Conservation (phyloP, 2,329 filamentous ascomycete genomes). For the Xylaria sp. region DNA sequence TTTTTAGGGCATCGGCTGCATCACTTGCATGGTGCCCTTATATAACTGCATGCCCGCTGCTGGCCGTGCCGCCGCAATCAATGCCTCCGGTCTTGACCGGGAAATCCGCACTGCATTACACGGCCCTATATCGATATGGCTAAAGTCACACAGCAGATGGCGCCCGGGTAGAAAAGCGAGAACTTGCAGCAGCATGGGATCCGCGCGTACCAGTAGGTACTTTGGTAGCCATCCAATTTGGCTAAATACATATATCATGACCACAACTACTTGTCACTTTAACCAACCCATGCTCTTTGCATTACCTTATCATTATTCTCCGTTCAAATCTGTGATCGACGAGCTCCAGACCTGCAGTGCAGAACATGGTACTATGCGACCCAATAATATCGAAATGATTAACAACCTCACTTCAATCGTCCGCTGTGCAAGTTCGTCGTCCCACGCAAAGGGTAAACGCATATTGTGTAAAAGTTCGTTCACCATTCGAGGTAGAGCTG, state of each 20-base stretch:
- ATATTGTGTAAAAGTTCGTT: slow-evolving; percentile 10
- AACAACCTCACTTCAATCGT: slow-evolving; percentile 27
- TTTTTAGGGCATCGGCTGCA: slow-evolving; percentile 29
- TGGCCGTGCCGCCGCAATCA: slow-evolving; percentile 31
- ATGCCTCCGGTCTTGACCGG: slow-evolving; percentile 33
- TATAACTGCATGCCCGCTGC: slow-evolving; percentile 28
- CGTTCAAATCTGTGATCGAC: slow-evolving; percentile 12
- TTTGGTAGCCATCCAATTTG: slow-evolving; percentile 33
- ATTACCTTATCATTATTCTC: slow-evolving; percentile 22
- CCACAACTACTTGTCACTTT: slow-evolving; percentile 24
- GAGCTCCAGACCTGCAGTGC: slow-evolving; percentile 12
- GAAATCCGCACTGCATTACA: slow-evolving; percentile 22
- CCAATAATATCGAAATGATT: slow-evolving; percentile 34
- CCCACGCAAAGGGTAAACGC: slow-evolving; percentile 9
- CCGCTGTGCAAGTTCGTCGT: slow-evolving; percentile 14
- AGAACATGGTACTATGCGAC: slow-evolving; percentile 24
- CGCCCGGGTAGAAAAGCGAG: slow-evolving; percentile 28
- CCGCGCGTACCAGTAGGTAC: slow-evolving; percentile 25
- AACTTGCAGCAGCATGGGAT: slow-evolving; percentile 15
- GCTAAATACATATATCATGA: slow-evolving; percentile 33
- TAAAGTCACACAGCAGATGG: slow-evolving; percentile 37
- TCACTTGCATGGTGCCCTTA: slow-evolving; percentile 26
- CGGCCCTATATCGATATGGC: slow-evolving; percentile 25
- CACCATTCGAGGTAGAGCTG: not conserved
- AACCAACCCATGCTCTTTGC: slow-evolving; percentile 23